A percentile compares a stretch with the other conserved stretches of the same genome.
Conservation (phyloP, 164 flowering plant species). For the Hamamelis virginiana region DNA sequence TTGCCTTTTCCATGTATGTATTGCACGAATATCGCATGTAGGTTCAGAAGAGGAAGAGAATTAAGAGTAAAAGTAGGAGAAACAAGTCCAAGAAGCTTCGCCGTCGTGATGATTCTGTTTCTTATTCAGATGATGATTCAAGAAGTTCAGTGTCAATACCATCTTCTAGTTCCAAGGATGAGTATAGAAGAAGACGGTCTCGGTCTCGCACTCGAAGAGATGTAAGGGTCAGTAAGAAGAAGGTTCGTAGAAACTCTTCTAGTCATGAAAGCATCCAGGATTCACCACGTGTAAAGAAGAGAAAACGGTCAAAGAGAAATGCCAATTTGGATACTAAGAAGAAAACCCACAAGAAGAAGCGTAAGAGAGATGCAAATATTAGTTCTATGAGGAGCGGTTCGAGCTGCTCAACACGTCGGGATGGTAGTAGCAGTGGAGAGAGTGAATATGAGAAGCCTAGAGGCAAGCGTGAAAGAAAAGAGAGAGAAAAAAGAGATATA, state of each 20-base stretch:
- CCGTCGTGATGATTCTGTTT: slow-evolving; percentile 41
- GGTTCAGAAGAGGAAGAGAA: slow-evolving; percentile 40
- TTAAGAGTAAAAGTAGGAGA: slow-evolving; percentile 29
- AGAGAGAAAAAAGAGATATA: slow-evolving; percentile 18
- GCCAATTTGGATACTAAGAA: slow-evolving; percentile 26
- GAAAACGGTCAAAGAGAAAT: slow-evolving; percentile 36
- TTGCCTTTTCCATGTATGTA: not conserved
- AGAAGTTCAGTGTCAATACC: slow-evolving; percentile 31
- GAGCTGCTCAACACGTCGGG: slow-evolving; percentile 48
- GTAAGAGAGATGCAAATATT: slow-evolving; percentile 37
- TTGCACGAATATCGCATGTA: slow-evolving; percentile 9
- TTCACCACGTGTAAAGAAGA: slow-evolving; percentile 33
- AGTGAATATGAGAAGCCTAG: slow-evolving; percentile 27
- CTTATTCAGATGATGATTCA: slow-evolving; percentile 37
- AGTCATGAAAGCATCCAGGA: slow-evolving; percentile 35
- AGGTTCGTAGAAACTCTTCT: slow-evolving; percentile 31
- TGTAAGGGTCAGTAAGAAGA: slow-evolving; percentile 43
- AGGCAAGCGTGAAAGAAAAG: slow-evolving; percentile 34
- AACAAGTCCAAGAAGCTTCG: slow-evolving; percentile 59
- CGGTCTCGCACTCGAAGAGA: slow-evolving; percentile 35
- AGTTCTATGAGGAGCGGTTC: slow-evolving; percentile 53
- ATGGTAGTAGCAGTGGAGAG: slow-evolving; percentile 25
- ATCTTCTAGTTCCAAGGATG: slow-evolving; percentile 48
- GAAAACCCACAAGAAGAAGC: slow-evolving; percentile 46
- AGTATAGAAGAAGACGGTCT: slow-evolving; percentile 31